These are phyloP conservation scores for Aureobasidium sp. DNA, from an alignment of 2,329 filamentous ascomycete species.

Conservation along the genomic window DNA sequence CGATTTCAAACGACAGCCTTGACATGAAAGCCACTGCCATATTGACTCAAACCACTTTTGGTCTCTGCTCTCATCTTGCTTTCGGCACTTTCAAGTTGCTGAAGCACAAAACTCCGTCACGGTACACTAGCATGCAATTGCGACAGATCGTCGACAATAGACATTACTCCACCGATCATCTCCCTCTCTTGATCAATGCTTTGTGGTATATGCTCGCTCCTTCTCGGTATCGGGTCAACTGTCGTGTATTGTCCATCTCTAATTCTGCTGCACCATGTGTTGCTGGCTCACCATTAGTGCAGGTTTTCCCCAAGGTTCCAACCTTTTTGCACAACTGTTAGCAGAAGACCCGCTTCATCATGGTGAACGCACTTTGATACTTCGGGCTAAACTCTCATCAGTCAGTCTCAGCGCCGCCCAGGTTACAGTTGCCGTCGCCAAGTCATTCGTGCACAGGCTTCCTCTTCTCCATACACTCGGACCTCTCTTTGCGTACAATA, in stretches of 20 bases:
- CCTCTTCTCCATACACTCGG: conserved; percentile 4
- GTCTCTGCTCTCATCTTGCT: not conserved
- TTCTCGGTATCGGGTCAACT: not conserved
- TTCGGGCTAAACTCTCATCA: not conserved
- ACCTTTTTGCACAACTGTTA: not conserved
- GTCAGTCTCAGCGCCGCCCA: not conserved
- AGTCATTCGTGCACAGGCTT: conserved; percentile 8
- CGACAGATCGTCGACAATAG: not conserved
- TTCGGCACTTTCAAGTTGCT: not conserved
- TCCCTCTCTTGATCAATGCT: not conserved
- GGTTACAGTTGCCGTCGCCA: not conserved
- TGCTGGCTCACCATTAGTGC: not conserved
- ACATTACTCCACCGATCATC: not conserved
- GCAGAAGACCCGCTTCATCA: not conserved
- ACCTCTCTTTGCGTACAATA: not conserved
- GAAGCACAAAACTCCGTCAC: not conserved
- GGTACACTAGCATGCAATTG: conserved; percentile 7
- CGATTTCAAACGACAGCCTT: not conserved
- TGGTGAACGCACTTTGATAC: not conserved
- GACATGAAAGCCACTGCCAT: not conserved
- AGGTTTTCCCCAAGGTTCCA: not conserved
- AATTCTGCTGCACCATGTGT: not conserved
- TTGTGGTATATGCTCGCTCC: not conserved
- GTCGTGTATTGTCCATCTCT: not conserved
- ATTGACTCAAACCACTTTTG: not conserved